phyloP scores from a whole-genome alignment of 768 basidiomycete genomes.

The Boletellus ananas region DNA sequence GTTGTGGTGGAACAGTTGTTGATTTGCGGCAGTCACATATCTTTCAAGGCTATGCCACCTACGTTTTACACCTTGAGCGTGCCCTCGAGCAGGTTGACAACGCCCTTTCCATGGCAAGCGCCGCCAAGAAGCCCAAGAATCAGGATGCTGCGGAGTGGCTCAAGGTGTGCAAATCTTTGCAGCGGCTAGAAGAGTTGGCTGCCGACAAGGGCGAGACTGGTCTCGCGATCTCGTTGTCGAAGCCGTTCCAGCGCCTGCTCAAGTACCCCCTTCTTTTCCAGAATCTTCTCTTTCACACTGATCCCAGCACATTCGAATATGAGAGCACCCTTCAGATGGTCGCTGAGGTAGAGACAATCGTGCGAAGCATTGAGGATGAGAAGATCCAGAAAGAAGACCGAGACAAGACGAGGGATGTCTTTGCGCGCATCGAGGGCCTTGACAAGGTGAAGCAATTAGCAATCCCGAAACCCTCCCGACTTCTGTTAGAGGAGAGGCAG shows the following conservation, averaged over 20 bases:
- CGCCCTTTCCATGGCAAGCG: conserved; percentile 56
- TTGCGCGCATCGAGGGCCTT: conserved; percentile 93
- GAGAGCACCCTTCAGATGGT: conserved; percentile 96
- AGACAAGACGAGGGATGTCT: conserved; percentile 90
- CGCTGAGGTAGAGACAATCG: conserved; percentile 93
- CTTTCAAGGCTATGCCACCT: conserved; percentile 89
- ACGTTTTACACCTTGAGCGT: conserved; percentile 90
- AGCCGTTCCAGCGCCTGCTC: conserved; percentile 94
- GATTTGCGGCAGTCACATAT: conserved; percentile 71
- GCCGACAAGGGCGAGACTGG: conserved; percentile 89
- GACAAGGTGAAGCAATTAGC: conserved; percentile 93
- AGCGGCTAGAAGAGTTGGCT: conserved; percentile 75
- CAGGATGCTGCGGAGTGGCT: conserved; percentile 77
- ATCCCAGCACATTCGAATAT: conserved; percentile 96
- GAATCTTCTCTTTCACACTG: conserved; percentile 94
- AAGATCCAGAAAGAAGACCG: conserved; percentile 96
- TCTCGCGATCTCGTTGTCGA: conserved; percentile 90
- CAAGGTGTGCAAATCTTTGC: conserved; percentile 69
- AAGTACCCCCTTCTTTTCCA: conserved; percentile 98
- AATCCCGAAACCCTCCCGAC: conserved; percentile 81
- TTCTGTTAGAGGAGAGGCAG: conserved; percentile 79
- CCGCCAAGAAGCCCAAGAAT: conserved; percentile 76
- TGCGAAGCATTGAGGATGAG: conserved; percentile 96
- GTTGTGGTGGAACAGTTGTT: conserved; percentile 12
- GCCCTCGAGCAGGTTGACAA: conserved; percentile 86